phyloP scores from a whole-genome alignment of 75 land plant genomes.

The Sequoia sempervirens region DNA sequence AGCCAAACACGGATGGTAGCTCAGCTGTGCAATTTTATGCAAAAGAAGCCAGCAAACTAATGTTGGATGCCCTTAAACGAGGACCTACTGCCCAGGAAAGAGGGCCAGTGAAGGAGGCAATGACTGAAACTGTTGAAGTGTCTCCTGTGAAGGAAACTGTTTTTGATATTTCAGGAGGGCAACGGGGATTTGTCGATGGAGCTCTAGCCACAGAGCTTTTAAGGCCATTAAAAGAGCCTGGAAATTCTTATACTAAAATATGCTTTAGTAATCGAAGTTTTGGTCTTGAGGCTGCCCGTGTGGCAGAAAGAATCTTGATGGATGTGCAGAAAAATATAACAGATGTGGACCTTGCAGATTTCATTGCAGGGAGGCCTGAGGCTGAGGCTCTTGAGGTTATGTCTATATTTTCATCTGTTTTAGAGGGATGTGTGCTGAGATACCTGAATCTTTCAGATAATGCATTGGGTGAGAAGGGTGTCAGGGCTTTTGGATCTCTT shows the following conservation, averaged over 20 bases:
- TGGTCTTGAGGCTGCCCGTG: conserved; percentile 74
- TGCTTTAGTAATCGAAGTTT: conserved; percentile 93
- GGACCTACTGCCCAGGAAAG: conserved; percentile 29
- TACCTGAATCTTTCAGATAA: conserved; percentile 83
- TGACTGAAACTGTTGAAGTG: not conserved
- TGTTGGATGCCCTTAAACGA: conserved; percentile 73
- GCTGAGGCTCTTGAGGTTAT: conserved; percentile 88
- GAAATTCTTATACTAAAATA: conserved; percentile 44
- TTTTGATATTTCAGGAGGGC: conserved; percentile 80
- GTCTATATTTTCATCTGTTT: conserved; percentile 61
- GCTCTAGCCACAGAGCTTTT: conserved; percentile 70
- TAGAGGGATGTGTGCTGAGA: conserved; percentile 67
- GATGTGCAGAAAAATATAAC: conserved; percentile 52
- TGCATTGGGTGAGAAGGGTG: conserved; percentile 97
- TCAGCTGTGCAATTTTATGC: conserved; percentile 90
- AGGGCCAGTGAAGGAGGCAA: not conserved
- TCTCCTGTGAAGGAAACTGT: conserved; percentile 17
- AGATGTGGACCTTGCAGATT: conserved; percentile 86
- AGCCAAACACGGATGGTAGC: conserved; percentile 65
- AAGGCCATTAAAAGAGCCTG: conserved; percentile 50
- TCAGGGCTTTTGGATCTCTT: conserved; percentile 81
- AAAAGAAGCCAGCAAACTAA: conserved; percentile 80
- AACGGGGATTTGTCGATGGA: conserved; percentile 68
- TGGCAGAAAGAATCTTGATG: conserved; percentile 64
- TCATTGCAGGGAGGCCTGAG: conserved; percentile 92